Conservation (phyloP, 495 filamentous ascomycete species). For the Talaromyces trachyspermus region DNA sequence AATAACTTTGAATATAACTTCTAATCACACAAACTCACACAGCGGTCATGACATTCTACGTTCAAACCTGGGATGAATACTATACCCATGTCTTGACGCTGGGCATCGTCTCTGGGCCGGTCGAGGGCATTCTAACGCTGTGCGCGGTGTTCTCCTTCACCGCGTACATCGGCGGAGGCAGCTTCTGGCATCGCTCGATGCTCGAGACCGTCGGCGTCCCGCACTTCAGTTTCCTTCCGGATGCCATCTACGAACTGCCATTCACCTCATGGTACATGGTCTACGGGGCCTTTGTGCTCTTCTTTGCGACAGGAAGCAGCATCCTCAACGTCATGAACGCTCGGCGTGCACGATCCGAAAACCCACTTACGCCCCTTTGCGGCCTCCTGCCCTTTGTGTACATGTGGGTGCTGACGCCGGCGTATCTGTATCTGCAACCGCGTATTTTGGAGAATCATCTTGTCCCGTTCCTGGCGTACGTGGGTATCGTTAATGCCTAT, state of each 20-base stretch:
- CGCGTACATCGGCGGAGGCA: constrained; percentile 74
- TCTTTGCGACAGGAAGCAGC: constrained; percentile 67
- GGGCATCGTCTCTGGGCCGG: constrained; percentile 86
- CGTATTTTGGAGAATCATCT: constrained; percentile 72
- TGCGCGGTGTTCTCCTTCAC: constrained; percentile 79
- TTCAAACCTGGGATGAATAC: constrained; percentile 99
- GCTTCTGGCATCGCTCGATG: constrained; percentile 86
- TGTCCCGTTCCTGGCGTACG: constrained; percentile 79
- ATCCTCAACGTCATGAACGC: constrained; percentile 75
- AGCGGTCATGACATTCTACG: constrained; percentile 87
- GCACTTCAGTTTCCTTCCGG: constrained; percentile 56
- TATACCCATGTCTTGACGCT: constrained; percentile 93
- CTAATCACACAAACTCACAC: constrained; percentile 18
- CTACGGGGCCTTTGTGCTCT: constrained; percentile 76
- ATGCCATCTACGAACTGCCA: constrained; percentile 62
- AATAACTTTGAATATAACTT: no score
- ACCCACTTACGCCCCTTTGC: constrained; percentile 61
- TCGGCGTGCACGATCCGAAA: constrained; percentile 64
- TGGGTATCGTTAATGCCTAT: constrained; percentile 85
- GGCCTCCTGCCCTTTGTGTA: constrained; percentile 74
- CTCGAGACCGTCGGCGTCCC: constrained; percentile 63
- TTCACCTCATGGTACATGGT: constrained; percentile 91
- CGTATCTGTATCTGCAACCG: constrained; percentile 79
- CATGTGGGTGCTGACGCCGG: constrained; percentile 65
- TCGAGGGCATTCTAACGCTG: constrained; percentile 86